These are phyloP conservation scores for Neurospora sp. DNA, from an alignment of 495 filamentous ascomycete species.

Conservation along the genomic window DNA sequence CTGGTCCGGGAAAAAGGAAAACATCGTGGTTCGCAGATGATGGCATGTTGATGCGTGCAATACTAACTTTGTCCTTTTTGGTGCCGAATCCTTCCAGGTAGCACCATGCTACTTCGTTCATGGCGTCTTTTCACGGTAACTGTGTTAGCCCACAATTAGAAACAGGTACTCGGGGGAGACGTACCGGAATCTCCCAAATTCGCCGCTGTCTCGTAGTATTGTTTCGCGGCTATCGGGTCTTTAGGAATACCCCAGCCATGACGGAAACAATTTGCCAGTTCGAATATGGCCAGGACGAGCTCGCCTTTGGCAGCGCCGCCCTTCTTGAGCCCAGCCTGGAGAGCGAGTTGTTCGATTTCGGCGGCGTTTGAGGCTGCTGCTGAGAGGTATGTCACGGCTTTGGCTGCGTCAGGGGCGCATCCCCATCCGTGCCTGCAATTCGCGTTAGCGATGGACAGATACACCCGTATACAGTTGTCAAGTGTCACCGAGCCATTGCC, in stretches of 20 bases:
- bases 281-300: conserved; percentile 93
- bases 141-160: not conserved
- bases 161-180: conserved; percentile 3
- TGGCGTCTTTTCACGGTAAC: conserved; percentile 54
- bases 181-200: conserved; percentile 79
- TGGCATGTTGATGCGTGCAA: not conserved
- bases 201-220: conserved; percentile 96
- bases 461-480: not conserved
- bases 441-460: not conserved
- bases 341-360: conserved; percentile 69
- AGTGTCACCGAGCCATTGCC: not conserved
- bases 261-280: conserved; percentile 89
- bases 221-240: conserved; percentile 75
- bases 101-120: conserved; percentile 96
- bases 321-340: conserved; percentile 78
- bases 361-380: conserved; percentile 88
- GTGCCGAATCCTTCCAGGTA: conserved; percentile 90
- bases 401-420: conserved; percentile 55
- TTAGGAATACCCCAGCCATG: conserved; percentile 91
- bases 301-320: conserved; percentile 94
- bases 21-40: not conserved
- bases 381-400: conserved; percentile 73
- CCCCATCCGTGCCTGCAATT: conserved; percentile 83
- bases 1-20: not conserved
- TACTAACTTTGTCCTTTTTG: conserved; percentile 91